Evolutionary conservation across 2,329 filamentous ascomycete species (phyloP).

Genomic region (Colletotrichum australisinense): DNA sequence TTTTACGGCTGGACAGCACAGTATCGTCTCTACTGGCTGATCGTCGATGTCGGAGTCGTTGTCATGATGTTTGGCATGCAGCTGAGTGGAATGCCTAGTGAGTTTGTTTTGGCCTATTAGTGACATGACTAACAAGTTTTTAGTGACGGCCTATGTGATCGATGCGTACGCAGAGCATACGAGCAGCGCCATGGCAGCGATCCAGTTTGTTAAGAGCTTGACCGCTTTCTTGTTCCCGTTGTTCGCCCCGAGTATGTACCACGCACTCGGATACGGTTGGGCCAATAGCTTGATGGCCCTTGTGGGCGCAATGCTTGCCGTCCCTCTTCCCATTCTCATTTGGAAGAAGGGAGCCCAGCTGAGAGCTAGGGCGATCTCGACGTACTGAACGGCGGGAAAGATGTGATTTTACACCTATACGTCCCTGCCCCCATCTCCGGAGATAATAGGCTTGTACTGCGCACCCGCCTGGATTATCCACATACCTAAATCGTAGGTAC

Average conservation of each 20-base stretch:
- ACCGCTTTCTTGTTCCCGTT: constrained; percentile 61
- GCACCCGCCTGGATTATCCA: too few species aligned
- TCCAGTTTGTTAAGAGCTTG: constrained; percentile 57
- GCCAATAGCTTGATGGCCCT: constrained; percentile 52
- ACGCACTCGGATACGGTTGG: constrained; percentile 51
- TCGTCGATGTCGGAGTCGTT: constrained; percentile 50
- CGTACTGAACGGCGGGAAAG: too few species aligned
- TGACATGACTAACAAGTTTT: too few species aligned
- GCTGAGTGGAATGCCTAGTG: constrained; percentile 42
- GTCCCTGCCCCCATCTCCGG: too few species aligned
- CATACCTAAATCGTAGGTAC: too few species aligned
- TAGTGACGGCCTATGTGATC: constrained; percentile 51
- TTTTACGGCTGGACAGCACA: constrained; percentile 57
- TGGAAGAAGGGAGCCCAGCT: constrained; percentile 53
- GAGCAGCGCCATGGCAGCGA: constrained; percentile 57
- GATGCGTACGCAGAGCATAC: constrained; percentile 59
- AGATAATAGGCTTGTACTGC: too few species aligned
- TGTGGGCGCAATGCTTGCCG: constrained; percentile 47
- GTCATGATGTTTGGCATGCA: constrained; percentile 47
- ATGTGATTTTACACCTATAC: too few species aligned
- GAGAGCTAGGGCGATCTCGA: constrained; percentile 39
- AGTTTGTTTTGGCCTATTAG: neutral
- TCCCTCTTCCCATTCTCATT: constrained; percentile 51
- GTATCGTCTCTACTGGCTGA: constrained; percentile 49
- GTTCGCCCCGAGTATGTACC: constrained; percentile 57